phyloP scores from a whole-genome alignment of 2,329 filamentous ascomycete genomes.

The Curvularia eragrostidis region DNA sequence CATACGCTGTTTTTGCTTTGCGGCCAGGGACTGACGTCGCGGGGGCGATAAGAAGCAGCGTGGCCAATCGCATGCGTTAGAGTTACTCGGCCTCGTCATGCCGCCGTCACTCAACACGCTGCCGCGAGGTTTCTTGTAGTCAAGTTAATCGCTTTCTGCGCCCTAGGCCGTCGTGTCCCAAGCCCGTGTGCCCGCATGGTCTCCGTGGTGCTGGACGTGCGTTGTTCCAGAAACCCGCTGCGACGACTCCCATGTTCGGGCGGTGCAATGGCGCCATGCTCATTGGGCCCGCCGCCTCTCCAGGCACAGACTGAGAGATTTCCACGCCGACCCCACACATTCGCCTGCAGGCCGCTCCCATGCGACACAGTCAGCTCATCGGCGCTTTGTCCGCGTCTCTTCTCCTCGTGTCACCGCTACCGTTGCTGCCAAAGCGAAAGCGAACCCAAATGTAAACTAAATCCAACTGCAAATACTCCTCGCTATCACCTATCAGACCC shows the following conservation, averaged over 20 bases:
- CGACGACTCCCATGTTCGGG: not conserved
- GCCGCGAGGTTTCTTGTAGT: slow-evolving; percentile 39
- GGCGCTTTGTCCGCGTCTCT: not conserved
- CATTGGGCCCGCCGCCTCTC: slow-evolving; percentile 16
- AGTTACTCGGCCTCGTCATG: slow-evolving; percentile 36
- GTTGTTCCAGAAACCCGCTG: slow-evolving; percentile 14
- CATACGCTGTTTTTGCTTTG: slow-evolving; percentile 14
- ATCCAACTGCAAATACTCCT: slow-evolving; percentile 12
- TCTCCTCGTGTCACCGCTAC: slow-evolving; percentile 22
- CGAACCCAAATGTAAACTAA: not conserved
- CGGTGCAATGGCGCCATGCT: not conserved
- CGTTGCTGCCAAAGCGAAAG: not conserved
- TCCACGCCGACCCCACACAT: slow-evolving; percentile 31
- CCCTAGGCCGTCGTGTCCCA: slow-evolving; percentile 12
- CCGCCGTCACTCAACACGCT: slow-evolving; percentile 25
- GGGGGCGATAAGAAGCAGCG: slow-evolving; percentile 37
- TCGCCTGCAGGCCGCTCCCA: slow-evolving; percentile 24
- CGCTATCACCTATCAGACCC: slow-evolving; percentile 29
- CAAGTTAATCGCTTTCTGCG: slow-evolving; percentile 26
- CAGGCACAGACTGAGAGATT: slow-evolving; percentile 22
- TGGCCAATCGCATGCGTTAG: slow-evolving; percentile 30
- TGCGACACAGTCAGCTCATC: slow-evolving; percentile 1
- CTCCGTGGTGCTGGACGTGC: slow-evolving; percentile 12
- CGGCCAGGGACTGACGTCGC: slow-evolving; percentile 21
- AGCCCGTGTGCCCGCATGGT: slow-evolving; percentile 17